Conservation (phyloP, 176 grass and related monocot genomes). For the Leersia perrieri region DNA sequence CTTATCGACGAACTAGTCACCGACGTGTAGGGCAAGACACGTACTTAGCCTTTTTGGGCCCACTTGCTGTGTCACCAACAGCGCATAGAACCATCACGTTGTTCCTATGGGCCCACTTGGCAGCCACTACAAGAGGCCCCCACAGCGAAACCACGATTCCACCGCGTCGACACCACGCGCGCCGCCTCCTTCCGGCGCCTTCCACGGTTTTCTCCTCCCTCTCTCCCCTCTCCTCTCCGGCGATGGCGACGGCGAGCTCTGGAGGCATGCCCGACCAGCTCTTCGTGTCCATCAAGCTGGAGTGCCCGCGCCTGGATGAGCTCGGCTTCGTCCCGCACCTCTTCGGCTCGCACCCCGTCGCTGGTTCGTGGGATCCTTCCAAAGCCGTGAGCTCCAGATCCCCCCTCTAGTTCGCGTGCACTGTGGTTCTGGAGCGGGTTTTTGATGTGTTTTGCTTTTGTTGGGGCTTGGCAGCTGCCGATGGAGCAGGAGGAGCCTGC, state of each 20-base stretch:
- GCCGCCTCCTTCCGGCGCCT: conserved; percentile 30
- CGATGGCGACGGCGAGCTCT: conserved; percentile 57
- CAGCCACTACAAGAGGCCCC: conserved; percentile 10
- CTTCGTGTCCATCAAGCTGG: conserved; percentile 75
- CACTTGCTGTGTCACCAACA: background rate
- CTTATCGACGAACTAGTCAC: background rate
- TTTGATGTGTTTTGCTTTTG: background rate
- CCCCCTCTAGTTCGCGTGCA: background rate
- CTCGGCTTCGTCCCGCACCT: conserved; percentile 66
- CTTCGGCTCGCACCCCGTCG: conserved; percentile 69
- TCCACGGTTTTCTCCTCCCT: background rate
- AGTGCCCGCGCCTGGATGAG: conserved; percentile 51
- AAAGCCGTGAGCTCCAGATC: conserved; percentile 64
- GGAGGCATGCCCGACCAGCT: conserved; percentile 51
- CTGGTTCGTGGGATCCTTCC: conserved; percentile 72
- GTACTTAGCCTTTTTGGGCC: background rate
- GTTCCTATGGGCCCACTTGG: conserved; percentile 12
- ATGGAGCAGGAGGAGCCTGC: conserved; percentile 62
- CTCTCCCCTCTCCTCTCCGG: conserved; percentile 24
- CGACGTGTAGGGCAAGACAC: background rate
- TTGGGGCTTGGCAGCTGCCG: conserved; percentile 57
- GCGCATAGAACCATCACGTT: background rate
- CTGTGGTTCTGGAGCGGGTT: conserved; percentile 13
- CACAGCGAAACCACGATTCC: background rate
- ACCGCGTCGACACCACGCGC: background rate